Percentiles rank a stretch among this genome's conserved stretches.
Conservation (phyloP, 208 protist species). For the Angomonas ambiguus region DNA sequence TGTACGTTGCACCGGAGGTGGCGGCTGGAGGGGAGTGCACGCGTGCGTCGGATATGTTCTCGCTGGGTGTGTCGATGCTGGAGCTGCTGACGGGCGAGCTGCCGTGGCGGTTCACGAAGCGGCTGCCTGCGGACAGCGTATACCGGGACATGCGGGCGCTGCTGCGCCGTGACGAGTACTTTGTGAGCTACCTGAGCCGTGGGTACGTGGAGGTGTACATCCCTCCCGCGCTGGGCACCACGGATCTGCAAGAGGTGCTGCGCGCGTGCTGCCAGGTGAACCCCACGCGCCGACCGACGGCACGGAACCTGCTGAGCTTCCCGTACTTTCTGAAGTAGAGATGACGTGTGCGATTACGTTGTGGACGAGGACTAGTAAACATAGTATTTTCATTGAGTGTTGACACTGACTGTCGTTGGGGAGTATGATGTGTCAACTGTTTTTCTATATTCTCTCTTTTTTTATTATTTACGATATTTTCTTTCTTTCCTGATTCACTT, state of each 20-base stretch:
- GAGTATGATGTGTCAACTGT: too few species aligned
- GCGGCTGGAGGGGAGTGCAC: constrained; percentile 20
- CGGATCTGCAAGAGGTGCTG: background rate
- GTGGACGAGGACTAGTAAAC: too few species aligned
- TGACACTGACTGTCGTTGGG: background rate
- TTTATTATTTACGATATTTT: too few species aligned
- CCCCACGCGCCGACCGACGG: background rate
- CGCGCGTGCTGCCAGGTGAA: background rate
- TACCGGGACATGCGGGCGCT: background rate
- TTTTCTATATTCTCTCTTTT: too few species aligned
- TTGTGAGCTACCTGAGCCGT: background rate
- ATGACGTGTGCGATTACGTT: too few species aligned
- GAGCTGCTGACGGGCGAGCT: constrained; percentile 72
- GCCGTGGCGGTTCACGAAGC: constrained; percentile 36
- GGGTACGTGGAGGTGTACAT: background rate
- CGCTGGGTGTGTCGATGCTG: constrained; percentile 67
- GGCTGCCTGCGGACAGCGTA: background rate
- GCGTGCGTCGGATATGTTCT: constrained; percentile 75
- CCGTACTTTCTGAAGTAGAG: background rate
- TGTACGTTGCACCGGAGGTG: constrained; percentile 33
- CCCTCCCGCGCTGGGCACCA: background rate
- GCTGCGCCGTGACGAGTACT: background rate
- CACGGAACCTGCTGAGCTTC: background rate
- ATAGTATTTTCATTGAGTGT: too few species aligned
- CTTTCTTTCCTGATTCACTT: too few species aligned